Evolutionary conservation across 2,329 filamentous ascomycete species (phyloP), one percentile per base, ranked within the genome.

Genomic region (Raffaelea deltoideospora): DNA sequence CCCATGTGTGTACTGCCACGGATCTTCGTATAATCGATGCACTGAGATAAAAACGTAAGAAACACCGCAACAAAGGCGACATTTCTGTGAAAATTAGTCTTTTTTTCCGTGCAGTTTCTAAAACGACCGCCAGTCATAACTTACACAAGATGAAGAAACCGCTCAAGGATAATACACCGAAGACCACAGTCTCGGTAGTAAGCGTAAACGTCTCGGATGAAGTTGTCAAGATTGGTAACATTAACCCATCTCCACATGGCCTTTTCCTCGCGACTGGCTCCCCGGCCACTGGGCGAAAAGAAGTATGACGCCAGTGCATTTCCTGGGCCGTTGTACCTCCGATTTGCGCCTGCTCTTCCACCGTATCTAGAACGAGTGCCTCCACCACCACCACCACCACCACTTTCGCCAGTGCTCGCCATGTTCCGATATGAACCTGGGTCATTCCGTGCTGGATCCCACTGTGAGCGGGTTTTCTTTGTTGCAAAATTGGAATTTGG

Each of bases 211-310:
- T 74, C 80, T 38, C 74, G 71, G 51, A 94, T 75, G 53, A 94
- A 95, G 48, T 76, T 79, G 56, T 95, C 87, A 37, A 95, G 64
- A 50, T 93, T 90, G 27, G 82, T 75, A 39, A 90, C 83, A 50
- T 94, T 94, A 37, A 83, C 83, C 82, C 87, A 95, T 57, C 83
- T 72, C 79, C 85, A 95, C 63, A 93, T 73, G 4, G 87, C 86
- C 54, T 78, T 80, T 51, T 88, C 80, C 54, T 76, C 76, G 11
- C 60, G 59, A 36, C 52, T 57, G 10, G 55, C 40, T 8, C 37
- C 41, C 18, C 42, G 37, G 15, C 41, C 36, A 10, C 38, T 36
- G 1, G 37, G 37, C 4, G 38, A 29, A 8, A 35, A 37, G 21
- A 45, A 45, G 33, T 45, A 44, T 10, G 43, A 45, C 28, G 45